phyloP scores from a whole-genome alignment of 306 rosid species.

The Betula pendula region DNA sequence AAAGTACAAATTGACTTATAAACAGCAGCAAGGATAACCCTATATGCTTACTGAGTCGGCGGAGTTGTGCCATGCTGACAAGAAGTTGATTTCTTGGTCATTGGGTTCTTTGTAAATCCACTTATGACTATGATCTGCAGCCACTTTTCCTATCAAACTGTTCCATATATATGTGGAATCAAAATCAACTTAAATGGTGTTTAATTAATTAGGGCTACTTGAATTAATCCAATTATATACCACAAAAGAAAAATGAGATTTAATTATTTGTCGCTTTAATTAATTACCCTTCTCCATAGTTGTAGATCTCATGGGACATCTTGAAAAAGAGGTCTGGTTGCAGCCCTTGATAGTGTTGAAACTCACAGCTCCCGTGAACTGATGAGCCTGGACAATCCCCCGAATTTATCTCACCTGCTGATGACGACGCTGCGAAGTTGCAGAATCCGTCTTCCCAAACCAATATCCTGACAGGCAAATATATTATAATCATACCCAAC shows the following conservation, averaged over 20 bases:
- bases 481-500: too few species aligned
- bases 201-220: constrained; percentile 1
- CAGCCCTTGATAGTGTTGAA: constrained; percentile 73
- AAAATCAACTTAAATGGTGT: not conserved
- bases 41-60: constrained; percentile 76
- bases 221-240: not conserved
- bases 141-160: constrained; percentile 98
- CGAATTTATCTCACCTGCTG: constrained; percentile 64
- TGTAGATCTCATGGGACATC: constrained; percentile 99
- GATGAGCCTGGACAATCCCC: constrained; percentile 56
- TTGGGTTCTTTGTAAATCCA: constrained; percentile 93
- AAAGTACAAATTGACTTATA: constrained; percentile 26
- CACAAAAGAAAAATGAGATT: not conserved
- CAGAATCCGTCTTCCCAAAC: constrained; percentile 99
- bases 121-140: constrained; percentile 94
- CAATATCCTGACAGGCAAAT: constrained; percentile 68
- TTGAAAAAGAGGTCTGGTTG: constrained; percentile 98
- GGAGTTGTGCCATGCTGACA: constrained; percentile 96
- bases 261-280: too few species aligned
- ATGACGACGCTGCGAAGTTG: constrained; percentile 80
- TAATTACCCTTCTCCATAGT: constrained; percentile 93
- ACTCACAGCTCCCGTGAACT: constrained; percentile 62
- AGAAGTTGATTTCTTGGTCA: constrained; percentile 88
- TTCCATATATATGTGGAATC: constrained; percentile 21
- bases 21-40: too few species aligned